Percentiles rank a stretch among this genome's conserved stretches.
phyloP scores from a whole-genome alignment of 257 asterid genomes.

The Nicotiana undulata region DNA sequence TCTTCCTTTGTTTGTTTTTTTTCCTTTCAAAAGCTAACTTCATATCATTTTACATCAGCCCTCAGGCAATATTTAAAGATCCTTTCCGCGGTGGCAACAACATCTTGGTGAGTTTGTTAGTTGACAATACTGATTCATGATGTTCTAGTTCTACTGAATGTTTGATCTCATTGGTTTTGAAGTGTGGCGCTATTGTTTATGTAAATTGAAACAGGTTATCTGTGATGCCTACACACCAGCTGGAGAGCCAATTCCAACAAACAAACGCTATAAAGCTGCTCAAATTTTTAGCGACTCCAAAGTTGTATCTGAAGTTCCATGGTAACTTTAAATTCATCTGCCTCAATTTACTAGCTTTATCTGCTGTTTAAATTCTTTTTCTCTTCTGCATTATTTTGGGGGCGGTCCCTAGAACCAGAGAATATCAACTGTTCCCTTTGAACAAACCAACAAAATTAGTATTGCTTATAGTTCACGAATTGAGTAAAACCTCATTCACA shows the following conservation, averaged over 20 bases:
- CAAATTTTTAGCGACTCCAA: conserved; percentile 73
- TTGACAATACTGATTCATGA: not conserved
- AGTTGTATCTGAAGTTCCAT: conserved; percentile 80
- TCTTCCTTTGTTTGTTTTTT: not conserved
- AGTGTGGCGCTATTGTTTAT: not conserved
- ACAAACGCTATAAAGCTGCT: conserved; percentile 89
- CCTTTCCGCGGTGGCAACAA: conserved; percentile 98
- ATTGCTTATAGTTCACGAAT: not conserved
- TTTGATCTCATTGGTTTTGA: not conserved
- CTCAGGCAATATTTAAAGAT: conserved; percentile 96
- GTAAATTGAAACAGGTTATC: conserved; percentile 51
- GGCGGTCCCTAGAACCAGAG: not conserved
- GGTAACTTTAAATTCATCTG: conserved; percentile 31
- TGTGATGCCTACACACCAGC: conserved; percentile 93
- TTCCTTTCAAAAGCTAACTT: not conserved
- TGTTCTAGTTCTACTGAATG: not conserved
- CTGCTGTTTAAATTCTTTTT: not conserved
- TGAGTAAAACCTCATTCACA: not conserved
- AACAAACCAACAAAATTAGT: not conserved
- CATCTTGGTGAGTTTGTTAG: conserved; percentile 63
- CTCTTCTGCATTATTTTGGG: not conserved
- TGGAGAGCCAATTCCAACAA: conserved; percentile 96
- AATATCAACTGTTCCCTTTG: not conserved
- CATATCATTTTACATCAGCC: conserved; percentile 34
- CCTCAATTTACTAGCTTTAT: not conserved